Evolutionary conservation across 2,329 filamentous ascomycete genomes (phyloP).

Genomic region (Juglanconis oblonga): DNA sequence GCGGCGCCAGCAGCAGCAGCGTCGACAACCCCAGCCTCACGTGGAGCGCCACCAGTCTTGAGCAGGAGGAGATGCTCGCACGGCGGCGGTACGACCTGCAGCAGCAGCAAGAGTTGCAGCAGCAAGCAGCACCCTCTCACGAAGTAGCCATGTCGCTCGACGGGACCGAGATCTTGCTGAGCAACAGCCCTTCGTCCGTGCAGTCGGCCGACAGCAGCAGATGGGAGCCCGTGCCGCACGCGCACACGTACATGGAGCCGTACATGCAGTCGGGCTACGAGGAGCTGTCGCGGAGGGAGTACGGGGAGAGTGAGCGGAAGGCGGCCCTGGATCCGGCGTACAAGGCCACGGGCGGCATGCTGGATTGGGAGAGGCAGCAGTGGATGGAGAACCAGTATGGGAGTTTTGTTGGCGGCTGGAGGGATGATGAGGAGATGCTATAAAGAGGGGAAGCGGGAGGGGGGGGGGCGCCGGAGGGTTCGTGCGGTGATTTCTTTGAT

Average conservation of each 20-base stretch:
- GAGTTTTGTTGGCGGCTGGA: constrained; percentile 35
- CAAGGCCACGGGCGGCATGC: constrained; percentile 33
- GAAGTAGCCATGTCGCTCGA: constrained; percentile 49
- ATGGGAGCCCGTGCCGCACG: constrained; percentile 38
- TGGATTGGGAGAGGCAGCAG: constrained; percentile 46
- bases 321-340: constrained; percentile 69
- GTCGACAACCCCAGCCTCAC: constrained; percentile 52
- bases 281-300: constrained; percentile 61
- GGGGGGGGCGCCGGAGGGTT: neutral
- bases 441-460: neutral
- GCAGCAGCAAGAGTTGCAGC: constrained; percentile 37
- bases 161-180: constrained; percentile 40
- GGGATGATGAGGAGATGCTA: constrained; percentile 19
- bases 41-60: constrained; percentile 51
- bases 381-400: constrained; percentile 70
- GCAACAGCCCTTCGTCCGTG: constrained; percentile 30
- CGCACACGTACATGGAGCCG: constrained; percentile 61
- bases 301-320: constrained; percentile 47
- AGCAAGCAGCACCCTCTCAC: constrained; percentile 27
- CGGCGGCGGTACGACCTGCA: constrained; percentile 57
- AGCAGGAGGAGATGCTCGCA: constrained; percentile 59
- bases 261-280: constrained; percentile 86
- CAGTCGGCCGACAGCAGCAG: constrained; percentile 52
- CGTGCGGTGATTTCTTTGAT: too few species aligned
- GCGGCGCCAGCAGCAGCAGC: constrained; percentile 38